Base-by-base conservation (phyloP, 768 basidiomycete genomes). In the Mycena epipterygia region DNA sequence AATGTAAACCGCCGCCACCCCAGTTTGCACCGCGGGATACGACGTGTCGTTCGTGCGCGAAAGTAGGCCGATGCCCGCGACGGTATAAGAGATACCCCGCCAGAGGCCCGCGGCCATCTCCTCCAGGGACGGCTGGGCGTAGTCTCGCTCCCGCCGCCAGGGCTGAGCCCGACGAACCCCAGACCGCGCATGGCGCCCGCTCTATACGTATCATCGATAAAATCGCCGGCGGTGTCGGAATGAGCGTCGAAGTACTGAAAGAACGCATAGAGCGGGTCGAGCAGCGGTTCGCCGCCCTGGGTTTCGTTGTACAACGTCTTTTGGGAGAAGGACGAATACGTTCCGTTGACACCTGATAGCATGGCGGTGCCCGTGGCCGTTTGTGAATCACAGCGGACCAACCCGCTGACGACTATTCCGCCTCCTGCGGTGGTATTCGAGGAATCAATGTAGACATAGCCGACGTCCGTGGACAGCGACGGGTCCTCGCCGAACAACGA, bases 211-310 rank as follows among this genome's bases (percentile, higher is more conserved):
- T 42, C 21, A 13, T 57, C 37, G 14, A 2, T 8, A 25, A 60
- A 25, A 3, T n/a, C 12, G 9, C 25, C 8, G 0, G 46, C 41
- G 16, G 1, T 37, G 13, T 27, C 16, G 14, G 13, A n/a, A n/a
- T 5, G 17, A n/a, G n/a, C n/a, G 30, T 27, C 42, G 27, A 66
- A 23, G n/a, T 61, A 71, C 11, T 69, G 74, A 16, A 73, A 13
- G 14, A 73, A 33, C 7, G 72, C 65, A 25, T 48, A 60, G 52
- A 73, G 63, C 39, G 74, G 74, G 25, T 69, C 61, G 13, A 61
- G 66, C 27, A 76, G 70, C 59, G 79, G 44, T 44, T 75, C 73
- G 25, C 70, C 73, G 11, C 42, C 73, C 32, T 75, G 55, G 13
- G 64, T 71, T 13, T 48, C 17, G 30, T 52, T 44, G 65, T 70